These are phyloP conservation scores for Crithidia sp. DNA, from an alignment of 208 protist species.

Conservation along the genomic window DNA sequence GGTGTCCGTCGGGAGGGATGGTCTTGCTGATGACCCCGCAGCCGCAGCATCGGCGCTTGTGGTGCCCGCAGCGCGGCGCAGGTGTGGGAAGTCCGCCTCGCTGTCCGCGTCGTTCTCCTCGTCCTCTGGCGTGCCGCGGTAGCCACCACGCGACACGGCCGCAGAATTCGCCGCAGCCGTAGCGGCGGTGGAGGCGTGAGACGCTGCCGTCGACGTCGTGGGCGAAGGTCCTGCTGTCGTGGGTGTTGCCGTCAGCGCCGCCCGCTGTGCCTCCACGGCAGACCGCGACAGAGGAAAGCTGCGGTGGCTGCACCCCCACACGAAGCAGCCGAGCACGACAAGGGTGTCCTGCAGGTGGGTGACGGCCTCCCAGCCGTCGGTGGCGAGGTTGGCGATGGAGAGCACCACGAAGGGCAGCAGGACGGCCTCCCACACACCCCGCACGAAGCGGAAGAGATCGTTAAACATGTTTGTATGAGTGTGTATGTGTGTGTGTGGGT, in stretches of 20 bases:
- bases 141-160: neutral
- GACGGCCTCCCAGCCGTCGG: slow-evolving; percentile 66
- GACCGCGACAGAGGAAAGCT: slow-evolving; percentile 51
- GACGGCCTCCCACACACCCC: slow-evolving; percentile 53
- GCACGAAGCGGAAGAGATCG: slow-evolving; percentile 16
- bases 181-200: neutral
- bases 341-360: slow-evolving; percentile 51
- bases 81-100: slow-evolving; percentile 19
- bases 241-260: slow-evolving; percentile 2
- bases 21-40: no score
- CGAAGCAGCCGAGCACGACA: slow-evolving; percentile 67
- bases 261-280: slow-evolving; percentile 20
- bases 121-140: slow-evolving; percentile 9
- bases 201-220: neutral
- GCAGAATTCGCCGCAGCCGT: neutral
- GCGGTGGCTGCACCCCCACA: slow-evolving; percentile 75
- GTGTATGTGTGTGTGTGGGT: neutral
- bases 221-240: neutral
- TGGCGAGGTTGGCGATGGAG: slow-evolving; percentile 47
- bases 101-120: slow-evolving; percentile 32
- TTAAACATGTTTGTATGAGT: slow-evolving; percentile 1
- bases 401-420: slow-evolving; percentile 58
- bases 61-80: neutral
- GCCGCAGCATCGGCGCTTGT: neutral
- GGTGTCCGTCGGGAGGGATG: neutral